Base-by-base conservation (phyloP, 179 eudicot species). In the Carnegiea gigantea region DNA sequence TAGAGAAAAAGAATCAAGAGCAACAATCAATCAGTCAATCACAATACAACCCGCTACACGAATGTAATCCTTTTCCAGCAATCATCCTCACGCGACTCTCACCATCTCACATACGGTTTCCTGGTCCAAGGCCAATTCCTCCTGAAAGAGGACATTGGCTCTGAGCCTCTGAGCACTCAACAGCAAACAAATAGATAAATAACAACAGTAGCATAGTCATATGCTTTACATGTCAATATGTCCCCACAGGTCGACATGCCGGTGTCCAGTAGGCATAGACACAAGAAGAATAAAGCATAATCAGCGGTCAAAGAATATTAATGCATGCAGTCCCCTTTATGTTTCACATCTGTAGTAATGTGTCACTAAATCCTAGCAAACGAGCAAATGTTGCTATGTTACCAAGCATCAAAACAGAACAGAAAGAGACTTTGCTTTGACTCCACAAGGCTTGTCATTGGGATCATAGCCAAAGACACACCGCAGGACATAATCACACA, bases 401-500 rank as follows among this genome's bases (percentile, higher is more conserved):
- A 67, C 26, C 38, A 67, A 67, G 18, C 71, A 67, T n/a, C n/a
- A 54, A 6, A 33, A 70, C 3, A 57, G 71, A 79, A 72, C 57
- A 80, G 20, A 59, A 70, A 23, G 17, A 79, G 70, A 72, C 14
- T 57, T 80, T 79, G 48, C 48, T 43, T 26, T n/a, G 28, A 68
- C 24, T 38, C 7, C 17, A 0, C 24, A 9, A 43, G 24, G 54
- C 57, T 78, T 33, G 9, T 71, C 64, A 28, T 26, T 70, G 70
- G 20, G 23, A 70, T 20, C 53, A 13, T 26, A 70, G 33, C 26
- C 0, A 57, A 57, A 43, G 40, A 60, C 57, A 30, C 62, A 20
- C 24, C 54, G 54, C 44, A 4, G 43, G 9, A n/a, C 70, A 71
- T 20, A 51, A 54, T n/a, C 11, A 73, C 15, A 48, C 9, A 54